Evolutionary conservation across 2,329 filamentous ascomycete species (phyloP).

Genomic region (Neonectria neomacrospora): DNA sequence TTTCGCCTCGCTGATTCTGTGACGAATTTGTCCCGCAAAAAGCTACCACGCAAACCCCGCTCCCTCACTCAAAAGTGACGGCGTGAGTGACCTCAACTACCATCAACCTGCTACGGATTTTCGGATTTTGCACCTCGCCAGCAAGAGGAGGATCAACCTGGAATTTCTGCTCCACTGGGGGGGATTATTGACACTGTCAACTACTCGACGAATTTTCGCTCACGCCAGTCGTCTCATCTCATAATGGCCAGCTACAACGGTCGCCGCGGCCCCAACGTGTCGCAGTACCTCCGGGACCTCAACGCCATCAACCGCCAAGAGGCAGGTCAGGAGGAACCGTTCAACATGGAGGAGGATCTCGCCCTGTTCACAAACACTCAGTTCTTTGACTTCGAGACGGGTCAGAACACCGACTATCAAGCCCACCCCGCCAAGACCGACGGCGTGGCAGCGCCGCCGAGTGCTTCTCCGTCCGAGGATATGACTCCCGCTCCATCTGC

Average conservation of each 20-base stretch:
- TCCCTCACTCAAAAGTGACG: slow-evolving; percentile 23
- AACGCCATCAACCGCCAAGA: slow-evolving; percentile 77
- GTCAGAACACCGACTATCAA: slow-evolving; percentile 68
- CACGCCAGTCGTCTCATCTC: slow-evolving; percentile 2
- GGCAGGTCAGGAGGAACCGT: slow-evolving; percentile 63
- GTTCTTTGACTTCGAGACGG: slow-evolving; percentile 81
- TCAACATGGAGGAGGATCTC: slow-evolving; percentile 76
- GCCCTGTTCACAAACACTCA: slow-evolving; percentile 85
- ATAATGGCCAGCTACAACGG: slow-evolving; percentile 79
- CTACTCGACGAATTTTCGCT: slow-evolving; percentile 1
- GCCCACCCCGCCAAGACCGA: slow-evolving; percentile 59
- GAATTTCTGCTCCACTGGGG: slow-evolving; percentile 1
- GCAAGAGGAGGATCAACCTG: slow-evolving; percentile 25
- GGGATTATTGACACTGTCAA: slow-evolving; percentile 10
- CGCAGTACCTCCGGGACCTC: slow-evolving; percentile 87
- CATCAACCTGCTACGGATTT: slow-evolving; percentile 17
- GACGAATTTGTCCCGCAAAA: slow-evolving; percentile 39
- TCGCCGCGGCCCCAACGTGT: slow-evolving; percentile 86
- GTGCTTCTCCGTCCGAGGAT: slow-evolving; percentile 52
- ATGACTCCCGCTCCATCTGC: slow-evolving; percentile 53
- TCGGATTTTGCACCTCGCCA: slow-evolving; percentile 8
- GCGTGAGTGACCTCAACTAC: slow-evolving; percentile 26
- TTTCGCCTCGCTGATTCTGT: slow-evolving; percentile 5
- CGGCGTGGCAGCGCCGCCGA: slow-evolving; percentile 46
- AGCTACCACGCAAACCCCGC: slow-evolving; percentile 42